Base-by-base conservation (phyloP, 495 filamentous ascomycete genomes). In the Apiosordaria backusii region DNA sequence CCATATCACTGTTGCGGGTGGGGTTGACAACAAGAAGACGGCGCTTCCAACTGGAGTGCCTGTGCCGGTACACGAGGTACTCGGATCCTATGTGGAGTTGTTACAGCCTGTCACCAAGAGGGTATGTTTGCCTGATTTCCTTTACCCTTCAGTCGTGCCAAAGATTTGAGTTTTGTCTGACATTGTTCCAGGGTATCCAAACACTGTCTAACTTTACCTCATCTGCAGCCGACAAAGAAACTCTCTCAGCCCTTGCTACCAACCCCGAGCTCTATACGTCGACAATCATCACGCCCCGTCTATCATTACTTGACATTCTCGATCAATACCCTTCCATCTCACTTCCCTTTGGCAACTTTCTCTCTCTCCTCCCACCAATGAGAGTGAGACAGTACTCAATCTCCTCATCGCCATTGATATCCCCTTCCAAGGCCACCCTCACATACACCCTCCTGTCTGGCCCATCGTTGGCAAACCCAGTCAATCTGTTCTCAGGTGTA, bases 321-420 rank as follows among this genome's bases (percentile, higher is more conserved):
- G 85, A 87, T 65, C 78, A 79, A 26, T 87, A 86, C 72, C 79
- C 86, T 0, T 70, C 78, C 7, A 77, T 88, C 64, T 71, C 81
- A 1, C 74, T 91, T 0, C 79, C 89, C 0, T 80, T 93, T 45
- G 81, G 82, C 24, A 72, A 81, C 21, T 92, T 88, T 79, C 84
- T 93, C 22, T 76, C 82, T 21, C 86, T 91, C 78, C 84, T 92
- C 0, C 88, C 88, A 0, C 89, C 89, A 0, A 88, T 94, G 84
- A 87, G 88, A 22, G 83, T 88, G 18, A 85, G 91, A 15, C 88
- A 91, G 72, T 94, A 93, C 75, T 90, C 86, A 50, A 92, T 94
- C 76, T 92, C 90, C 18, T 92, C 90, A 0, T 92, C 90, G 0
- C 90, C 90, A 0, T 81, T 81, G 61, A 71, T 76, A 79, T 72